Evolutionary conservation across 1,284 basidiomycete genomes (phyloP), one percentile per base, ranked within the genome.

Genomic region (Tylopilus orsonianus): DNA sequence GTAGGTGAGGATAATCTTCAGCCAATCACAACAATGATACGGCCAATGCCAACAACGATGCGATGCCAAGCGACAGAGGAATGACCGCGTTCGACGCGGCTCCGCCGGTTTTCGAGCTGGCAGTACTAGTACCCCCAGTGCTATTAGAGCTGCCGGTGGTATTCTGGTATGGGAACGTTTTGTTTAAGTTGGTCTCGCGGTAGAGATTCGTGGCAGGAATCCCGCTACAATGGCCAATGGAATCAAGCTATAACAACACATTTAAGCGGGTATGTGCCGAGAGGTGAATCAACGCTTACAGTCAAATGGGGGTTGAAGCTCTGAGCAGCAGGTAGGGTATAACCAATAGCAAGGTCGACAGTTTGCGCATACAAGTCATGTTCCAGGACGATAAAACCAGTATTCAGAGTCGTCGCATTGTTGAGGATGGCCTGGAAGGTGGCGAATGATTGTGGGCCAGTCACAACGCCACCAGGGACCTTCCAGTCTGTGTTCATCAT

Each of bases 361-460:
- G 88, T 89, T 61, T 90, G 81, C 60, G 88, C 76, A 65, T 83
- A 94, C 39, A 95, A 72, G 69, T 95, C 93, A 64, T 96, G 93
- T 65, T 90, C 76, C 45, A 98, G 78, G 38, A 96, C 92, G 63
- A 94, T 85, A 75, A 96, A 96, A 35, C 84, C 85, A 41, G 77
- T 82, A 46, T 77, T 56, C 32, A 89, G 60, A 13, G 60, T 59
- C 2, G 79, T 72, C 0, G 86, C 83, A 54, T 87, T 85, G 32
- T 62, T 67, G 24, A 90, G 75, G 59, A 90, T 85, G 23, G 59
- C 58, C 56, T 87, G 60, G 68, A 89, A 89, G 46, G 75, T 75
- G 50, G 71, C 60, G 56, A 77, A 78, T 19, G 82, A 80, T 32
- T 78, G 66, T 42, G 60, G 60, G 38, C 83, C 87, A 39, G 73